A percentile compares a stretch with the other conserved stretches of the same genome.
These are phyloP conservation scores for Neurospora sp. DNA, from an alignment of 495 filamentous ascomycete species.

Conservation along the genomic window DNA sequence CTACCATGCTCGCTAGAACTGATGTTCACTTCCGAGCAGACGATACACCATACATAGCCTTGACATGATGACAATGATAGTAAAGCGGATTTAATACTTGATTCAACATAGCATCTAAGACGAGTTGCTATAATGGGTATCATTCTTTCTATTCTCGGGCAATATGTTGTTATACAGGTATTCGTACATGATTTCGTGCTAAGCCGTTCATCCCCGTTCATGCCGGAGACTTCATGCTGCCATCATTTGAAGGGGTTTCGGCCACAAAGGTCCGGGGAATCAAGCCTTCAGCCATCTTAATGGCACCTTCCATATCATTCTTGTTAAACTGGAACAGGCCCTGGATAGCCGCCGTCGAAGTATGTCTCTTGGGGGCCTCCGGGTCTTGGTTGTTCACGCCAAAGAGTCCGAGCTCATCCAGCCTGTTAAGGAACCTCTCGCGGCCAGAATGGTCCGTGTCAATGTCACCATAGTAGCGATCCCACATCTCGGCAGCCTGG, in stretches of 20 bases:
- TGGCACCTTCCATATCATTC: constrained; percentile 75
- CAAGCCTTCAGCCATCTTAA: constrained; percentile 64
- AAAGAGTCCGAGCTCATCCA: constrained; percentile 41
- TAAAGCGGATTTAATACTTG: background rate
- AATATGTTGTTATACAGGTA: background rate
- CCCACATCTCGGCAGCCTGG: constrained; percentile 83
- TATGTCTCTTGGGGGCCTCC: constrained; percentile 37
- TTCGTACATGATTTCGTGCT: constrained; percentile 5
- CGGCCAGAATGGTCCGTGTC: constrained; percentile 51
- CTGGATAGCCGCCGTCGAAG: constrained; percentile 84
- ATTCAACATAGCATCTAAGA: background rate
- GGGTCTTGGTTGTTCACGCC: constrained; percentile 26
- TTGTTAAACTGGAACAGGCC: constrained; percentile 94
- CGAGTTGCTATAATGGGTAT: background rate
- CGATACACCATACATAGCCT: background rate
- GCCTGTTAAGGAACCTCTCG: constrained; percentile 39
- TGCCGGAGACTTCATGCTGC: constrained; percentile 21
- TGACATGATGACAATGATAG: background rate
- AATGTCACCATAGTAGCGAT: constrained; percentile 84
- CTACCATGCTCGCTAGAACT: background rate
- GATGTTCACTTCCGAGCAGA: background rate
- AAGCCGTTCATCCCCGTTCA: background rate
- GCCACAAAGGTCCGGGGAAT: constrained; percentile 42
- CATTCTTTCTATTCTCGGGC: background rate
- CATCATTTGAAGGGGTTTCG: constrained; percentile 18